These are phyloP conservation scores for Aspergillus intermedius DNA, from an alignment of 2,329 filamentous ascomycete genomes.

Conservation along the genomic window DNA sequence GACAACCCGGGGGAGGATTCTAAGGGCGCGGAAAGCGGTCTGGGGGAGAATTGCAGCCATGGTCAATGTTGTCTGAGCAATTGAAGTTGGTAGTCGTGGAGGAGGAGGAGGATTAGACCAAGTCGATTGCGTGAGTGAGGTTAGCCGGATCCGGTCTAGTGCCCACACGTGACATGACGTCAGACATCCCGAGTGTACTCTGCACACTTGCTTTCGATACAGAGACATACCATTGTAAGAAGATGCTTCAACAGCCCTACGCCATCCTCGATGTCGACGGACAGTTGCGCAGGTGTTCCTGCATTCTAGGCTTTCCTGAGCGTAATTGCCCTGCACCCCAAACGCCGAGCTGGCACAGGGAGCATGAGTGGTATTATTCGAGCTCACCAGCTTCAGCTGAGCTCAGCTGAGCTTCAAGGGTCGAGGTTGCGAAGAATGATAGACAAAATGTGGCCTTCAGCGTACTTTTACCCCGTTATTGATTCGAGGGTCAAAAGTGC, in stretches of 20 bases:
- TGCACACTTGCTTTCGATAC: neutral
- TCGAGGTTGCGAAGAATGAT: too few relatives aligned
- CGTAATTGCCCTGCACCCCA: too few relatives aligned
- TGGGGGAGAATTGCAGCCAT: constrained; percentile 26
- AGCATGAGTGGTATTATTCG: too few relatives aligned
- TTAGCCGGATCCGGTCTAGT: neutral
- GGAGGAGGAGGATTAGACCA: neutral
- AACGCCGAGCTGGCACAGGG: too few relatives aligned
- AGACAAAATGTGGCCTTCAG: too few relatives aligned
- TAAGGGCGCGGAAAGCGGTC: constrained; percentile 19
- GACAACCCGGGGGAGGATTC: constrained; percentile 16
- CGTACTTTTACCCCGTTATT: too few relatives aligned
- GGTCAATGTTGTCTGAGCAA: constrained; percentile 1
- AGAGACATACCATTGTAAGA: neutral
- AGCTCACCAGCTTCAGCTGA: too few relatives aligned
- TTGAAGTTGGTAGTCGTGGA: neutral
- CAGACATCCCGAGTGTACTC: neutral
- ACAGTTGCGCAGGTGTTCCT: neutral
- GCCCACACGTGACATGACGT: neutral
- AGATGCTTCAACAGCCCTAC: neutral
- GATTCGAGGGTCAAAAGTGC: too few relatives aligned
- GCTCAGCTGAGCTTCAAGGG: too few relatives aligned
- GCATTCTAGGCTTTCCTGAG: too few relatives aligned
- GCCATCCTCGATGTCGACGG: too few relatives aligned
- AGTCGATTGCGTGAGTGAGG: neutral